These are phyloP conservation scores for Verbena officinalis DNA, from an alignment of 257 asterid genomes.

Conservation along the genomic window DNA sequence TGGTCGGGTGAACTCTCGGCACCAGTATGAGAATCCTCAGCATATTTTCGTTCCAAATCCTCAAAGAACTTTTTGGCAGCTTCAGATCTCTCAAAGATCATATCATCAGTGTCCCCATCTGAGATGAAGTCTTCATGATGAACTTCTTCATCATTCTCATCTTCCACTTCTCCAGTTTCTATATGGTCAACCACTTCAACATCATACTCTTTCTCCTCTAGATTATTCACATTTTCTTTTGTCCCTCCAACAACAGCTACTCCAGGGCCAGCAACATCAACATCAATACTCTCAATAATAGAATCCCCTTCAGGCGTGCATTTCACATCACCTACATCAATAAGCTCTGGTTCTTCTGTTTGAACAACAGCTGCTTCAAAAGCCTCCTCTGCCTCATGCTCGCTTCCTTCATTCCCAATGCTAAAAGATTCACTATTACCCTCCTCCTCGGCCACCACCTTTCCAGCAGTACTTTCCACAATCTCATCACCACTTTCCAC, in stretches of 20 bases:
- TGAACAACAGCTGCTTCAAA: not conserved
- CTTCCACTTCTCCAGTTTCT: constrained; percentile 48
- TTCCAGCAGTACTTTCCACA: too few species aligned
- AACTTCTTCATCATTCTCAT: too few species aligned
- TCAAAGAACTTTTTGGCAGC: constrained; percentile 69
- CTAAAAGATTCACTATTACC: constrained; percentile 19
- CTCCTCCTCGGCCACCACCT: constrained; percentile 18
- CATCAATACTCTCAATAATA: constrained; percentile 34
- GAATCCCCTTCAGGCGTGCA: constrained; percentile 39
- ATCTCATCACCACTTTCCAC: constrained; percentile 18
- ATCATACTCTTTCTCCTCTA: constrained; percentile 33
- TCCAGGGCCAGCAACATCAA: constrained; percentile 34
- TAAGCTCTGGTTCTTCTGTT: constrained; percentile 20
- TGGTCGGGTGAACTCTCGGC: constrained; percentile 44
- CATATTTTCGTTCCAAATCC: constrained; percentile 62
- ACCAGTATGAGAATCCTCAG: constrained; percentile 36
- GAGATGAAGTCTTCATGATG: too few species aligned
- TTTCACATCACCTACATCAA: too few species aligned
- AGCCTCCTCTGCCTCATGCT: constrained; percentile 23
- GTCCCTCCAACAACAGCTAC: constrained; percentile 40
- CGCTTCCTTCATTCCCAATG: constrained; percentile 11
- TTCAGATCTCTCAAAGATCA: constrained; percentile 67
- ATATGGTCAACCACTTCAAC: constrained; percentile 11
- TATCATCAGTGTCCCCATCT: constrained; percentile 59
- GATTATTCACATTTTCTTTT: constrained; percentile 18